Conservation (phyloP, 345 rosid species). For the Populus ilicifolia region DNA sequence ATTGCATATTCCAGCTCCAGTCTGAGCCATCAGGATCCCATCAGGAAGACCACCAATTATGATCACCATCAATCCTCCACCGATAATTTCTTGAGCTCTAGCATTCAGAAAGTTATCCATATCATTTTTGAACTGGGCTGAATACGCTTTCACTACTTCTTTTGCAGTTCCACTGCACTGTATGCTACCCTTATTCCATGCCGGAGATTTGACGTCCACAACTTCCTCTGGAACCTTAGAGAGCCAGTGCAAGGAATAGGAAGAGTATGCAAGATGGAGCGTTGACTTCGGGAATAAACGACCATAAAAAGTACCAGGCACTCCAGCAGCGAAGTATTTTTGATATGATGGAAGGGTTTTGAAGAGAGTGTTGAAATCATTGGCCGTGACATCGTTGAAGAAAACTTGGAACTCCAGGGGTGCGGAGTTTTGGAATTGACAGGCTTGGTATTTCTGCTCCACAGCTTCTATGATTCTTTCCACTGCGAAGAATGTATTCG, state of each 20-base stretch:
- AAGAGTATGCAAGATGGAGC: constrained; percentile 25
- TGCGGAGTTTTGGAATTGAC: background rate
- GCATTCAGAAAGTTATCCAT: constrained; percentile 18
- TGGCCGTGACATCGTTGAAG: constrained; percentile 36
- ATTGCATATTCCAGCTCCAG: background rate
- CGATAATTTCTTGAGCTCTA: constrained; percentile 32
- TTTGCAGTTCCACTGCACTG: constrained; percentile 10
- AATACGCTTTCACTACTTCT: constrained; percentile 26
- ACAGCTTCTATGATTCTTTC: constrained; percentile 7
- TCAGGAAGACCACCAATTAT: constrained; percentile 14
- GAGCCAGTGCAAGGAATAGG: constrained; percentile 28
- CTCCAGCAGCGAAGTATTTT: constrained; percentile 23
- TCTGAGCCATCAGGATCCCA: constrained; percentile 7
- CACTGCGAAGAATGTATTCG: constrained; percentile 16
- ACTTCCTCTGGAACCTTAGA: constrained; percentile 24
- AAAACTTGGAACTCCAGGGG: constrained; percentile 20
- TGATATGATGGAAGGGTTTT: constrained; percentile 13
- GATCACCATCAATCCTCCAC: constrained; percentile 26
- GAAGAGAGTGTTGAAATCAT: constrained; percentile 45
- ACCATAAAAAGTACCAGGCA: constrained; percentile 35
- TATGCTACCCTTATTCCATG: constrained; percentile 26
- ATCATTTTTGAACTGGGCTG: constrained; percentile 24
- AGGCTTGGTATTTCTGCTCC: background rate
- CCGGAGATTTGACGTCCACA: constrained; percentile 9
- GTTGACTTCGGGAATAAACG: constrained; percentile 25